Evolutionary conservation across 768 basidiomycete genomes (phyloP), one percentile per base, ranked within the genome.

Genomic region (Psilocybe subaeruginosa): DNA sequence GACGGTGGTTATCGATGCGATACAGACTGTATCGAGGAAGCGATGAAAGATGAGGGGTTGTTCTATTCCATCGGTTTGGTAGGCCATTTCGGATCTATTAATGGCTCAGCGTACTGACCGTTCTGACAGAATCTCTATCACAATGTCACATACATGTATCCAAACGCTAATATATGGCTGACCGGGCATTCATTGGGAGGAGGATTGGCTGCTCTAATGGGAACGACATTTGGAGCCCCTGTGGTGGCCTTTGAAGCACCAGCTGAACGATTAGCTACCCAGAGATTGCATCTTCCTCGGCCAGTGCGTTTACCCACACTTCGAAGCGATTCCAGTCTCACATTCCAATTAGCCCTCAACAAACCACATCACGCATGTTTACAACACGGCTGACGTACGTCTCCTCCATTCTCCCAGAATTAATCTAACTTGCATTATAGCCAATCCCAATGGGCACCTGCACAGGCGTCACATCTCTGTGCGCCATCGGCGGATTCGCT

Each of bases 241-340:
- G 91, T 91, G 14, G 92, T 99, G 9, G 85, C 93, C 0, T 96
- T 97, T 68, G 95, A 97, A 78, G 84, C 93, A 0, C 94, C 93
- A 0, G 86, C 78, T 1, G 93, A 95, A 72, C 84, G 76, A 63
- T 69, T 83, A 52, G 87, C 96, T 2, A 85, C 95, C 0, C 74
- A 77, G 2, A 82, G 97, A 19, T 80, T 98, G 12, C 95, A 98
- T 72, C 86, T 99, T 3, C 95, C 96, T 2, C 80, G 86, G 7
- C 93, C 95, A 2, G 94, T 95, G 64, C 59, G 85, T 76, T 46
- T 43, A 43, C 52, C n/a, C 31, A 3, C 46, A 30, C 47, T 48
- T 12, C 33, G 35, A 45, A 35, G 8, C 23, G 7, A 46, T 31
- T 49, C 5, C 33, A 50, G 47, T 17, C 46, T 8, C 60, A 48